These are phyloP conservation scores for Firmiana major DNA, from an alignment of 345 rosid species.

Conservation along the genomic window DNA sequence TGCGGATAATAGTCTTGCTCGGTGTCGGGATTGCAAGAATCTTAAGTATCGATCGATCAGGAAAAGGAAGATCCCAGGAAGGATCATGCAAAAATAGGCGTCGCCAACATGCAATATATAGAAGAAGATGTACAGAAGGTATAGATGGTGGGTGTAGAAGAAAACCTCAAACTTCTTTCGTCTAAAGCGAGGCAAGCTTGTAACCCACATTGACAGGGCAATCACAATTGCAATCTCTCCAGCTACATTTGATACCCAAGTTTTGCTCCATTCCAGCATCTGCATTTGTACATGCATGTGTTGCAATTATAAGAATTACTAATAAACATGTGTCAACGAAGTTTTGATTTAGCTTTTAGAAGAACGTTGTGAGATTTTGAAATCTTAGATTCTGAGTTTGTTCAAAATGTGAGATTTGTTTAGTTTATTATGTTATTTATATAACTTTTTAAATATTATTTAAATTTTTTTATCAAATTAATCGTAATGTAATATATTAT, in stretches of 20 bases:
- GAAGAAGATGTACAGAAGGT: constrained; percentile 43
- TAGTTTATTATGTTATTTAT: too few species aligned
- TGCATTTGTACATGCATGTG: too few species aligned
- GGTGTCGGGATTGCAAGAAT: constrained; percentile 50
- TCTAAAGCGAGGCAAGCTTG: constrained; percentile 38
- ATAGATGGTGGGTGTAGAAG: constrained; percentile 61
- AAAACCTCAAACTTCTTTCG: constrained; percentile 53
- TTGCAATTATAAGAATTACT: too few species aligned
- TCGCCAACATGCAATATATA: constrained; percentile 50
- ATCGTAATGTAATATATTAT: too few species aligned
- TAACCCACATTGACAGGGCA: constrained; percentile 53
- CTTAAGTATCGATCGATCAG: constrained; percentile 50
- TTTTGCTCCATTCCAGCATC: constrained; percentile 36
- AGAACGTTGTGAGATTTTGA: too few species aligned
- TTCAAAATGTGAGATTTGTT: too few species aligned
- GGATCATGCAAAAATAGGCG: constrained; percentile 38
- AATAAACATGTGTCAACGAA: too few species aligned
- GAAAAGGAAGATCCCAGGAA: constrained; percentile 71
- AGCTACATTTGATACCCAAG: constrained; percentile 42
- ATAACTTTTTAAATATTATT: too few species aligned
- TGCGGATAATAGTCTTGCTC: constrained; percentile 37
- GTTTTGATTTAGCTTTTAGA: too few species aligned
- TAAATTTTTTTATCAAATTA: too few species aligned
- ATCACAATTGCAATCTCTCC: constrained; percentile 48
- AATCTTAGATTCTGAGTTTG: too few species aligned